Percentiles rank a stretch among this genome's conserved stretches.
Conservation (phyloP, 768 basidiomycete species). For the Tricholoma flavovirens region DNA sequence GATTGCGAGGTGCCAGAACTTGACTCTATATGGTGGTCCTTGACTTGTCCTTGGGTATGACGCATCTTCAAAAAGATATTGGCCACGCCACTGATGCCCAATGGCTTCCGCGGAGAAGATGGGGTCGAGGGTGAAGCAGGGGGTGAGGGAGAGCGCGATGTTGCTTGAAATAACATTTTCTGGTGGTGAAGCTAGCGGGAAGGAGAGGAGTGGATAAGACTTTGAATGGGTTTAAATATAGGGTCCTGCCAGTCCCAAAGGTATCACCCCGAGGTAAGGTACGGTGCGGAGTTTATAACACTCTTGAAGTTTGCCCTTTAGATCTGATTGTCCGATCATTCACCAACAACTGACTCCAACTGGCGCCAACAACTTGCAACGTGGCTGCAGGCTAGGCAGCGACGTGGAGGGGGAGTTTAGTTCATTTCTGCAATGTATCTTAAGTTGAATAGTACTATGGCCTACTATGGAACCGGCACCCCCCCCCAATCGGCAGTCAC, state of each 20-base stretch:
- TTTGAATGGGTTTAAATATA: slow-evolving; percentile 4
- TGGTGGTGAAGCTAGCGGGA: background rate
- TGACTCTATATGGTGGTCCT: slow-evolving; percentile 25
- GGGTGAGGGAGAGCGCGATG: slow-evolving; percentile 2
- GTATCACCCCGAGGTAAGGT: too few species aligned
- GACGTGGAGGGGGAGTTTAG: too few species aligned
- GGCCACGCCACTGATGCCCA: slow-evolving; percentile 38
- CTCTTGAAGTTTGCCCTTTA: background rate
- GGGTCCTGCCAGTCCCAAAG: background rate
- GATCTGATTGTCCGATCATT: background rate
- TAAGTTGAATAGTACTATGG: too few species aligned
- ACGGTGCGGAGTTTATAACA: background rate
- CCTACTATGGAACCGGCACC: too few species aligned
- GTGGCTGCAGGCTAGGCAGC: too few species aligned
- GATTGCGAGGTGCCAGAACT: slow-evolving; percentile 37
- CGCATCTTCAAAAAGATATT: slow-evolving; percentile 51
- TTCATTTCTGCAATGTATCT: too few species aligned
- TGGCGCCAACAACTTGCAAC: too few species aligned
- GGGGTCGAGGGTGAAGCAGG: slow-evolving; percentile 9
- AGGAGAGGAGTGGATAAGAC: background rate
- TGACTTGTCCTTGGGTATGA: slow-evolving; percentile 22
- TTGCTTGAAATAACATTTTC: slow-evolving; percentile 8
- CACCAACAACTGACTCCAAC: too few species aligned
- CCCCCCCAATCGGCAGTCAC: too few species aligned
- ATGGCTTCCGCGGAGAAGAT: slow-evolving; percentile 15